Evolutionary conservation across 177 flowering plant species (phyloP).

Genomic region (Vitis hybrid): DNA sequence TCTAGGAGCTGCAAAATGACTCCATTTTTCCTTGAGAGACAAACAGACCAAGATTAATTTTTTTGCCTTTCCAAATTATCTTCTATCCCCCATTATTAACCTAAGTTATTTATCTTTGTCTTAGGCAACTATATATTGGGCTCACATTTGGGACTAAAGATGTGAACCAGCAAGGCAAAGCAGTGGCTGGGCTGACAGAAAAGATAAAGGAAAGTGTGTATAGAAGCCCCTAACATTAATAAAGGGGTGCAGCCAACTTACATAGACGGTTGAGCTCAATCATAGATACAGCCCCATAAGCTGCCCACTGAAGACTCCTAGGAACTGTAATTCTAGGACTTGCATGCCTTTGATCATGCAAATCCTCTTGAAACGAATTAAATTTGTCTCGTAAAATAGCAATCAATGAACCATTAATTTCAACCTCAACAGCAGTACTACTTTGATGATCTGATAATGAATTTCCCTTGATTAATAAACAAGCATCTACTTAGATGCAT

Average conservation of each 20-base stretch:
- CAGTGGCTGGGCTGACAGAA: slow-evolving; percentile 52
- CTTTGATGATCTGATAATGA: too few species aligned
- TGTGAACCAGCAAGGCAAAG: slow-evolving; percentile 75
- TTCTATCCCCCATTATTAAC: too few species aligned
- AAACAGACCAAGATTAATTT: not conserved
- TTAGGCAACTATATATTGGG: slow-evolving; percentile 92
- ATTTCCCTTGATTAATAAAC: too few species aligned
- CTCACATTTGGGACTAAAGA: slow-evolving; percentile 93
- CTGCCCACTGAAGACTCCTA: slow-evolving; percentile 79
- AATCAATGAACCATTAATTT: too few species aligned
- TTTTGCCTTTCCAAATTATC: not conserved
- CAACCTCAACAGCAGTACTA: too few species aligned
- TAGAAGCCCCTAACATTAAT: too few species aligned
- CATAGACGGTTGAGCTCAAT: too few species aligned
- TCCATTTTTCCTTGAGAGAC: not conserved
- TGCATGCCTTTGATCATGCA: slow-evolving; percentile 19
- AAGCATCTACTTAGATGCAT: too few species aligned
- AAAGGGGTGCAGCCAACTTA: too few species aligned
- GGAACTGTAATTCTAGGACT: slow-evolving; percentile 79
- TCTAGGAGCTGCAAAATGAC: not conserved
- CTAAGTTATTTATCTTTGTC: slow-evolving; percentile 37
- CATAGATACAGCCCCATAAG: slow-evolving; percentile 68
- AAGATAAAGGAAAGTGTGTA: too few species aligned
- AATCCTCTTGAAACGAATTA: too few species aligned
- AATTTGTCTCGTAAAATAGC: too few species aligned